Percentiles rank a stretch among this genome's conserved stretches.
These are phyloP conservation scores for Candida sanyaensis DNA, from an alignment of 1,139 yeast species.

Conservation along the genomic window DNA sequence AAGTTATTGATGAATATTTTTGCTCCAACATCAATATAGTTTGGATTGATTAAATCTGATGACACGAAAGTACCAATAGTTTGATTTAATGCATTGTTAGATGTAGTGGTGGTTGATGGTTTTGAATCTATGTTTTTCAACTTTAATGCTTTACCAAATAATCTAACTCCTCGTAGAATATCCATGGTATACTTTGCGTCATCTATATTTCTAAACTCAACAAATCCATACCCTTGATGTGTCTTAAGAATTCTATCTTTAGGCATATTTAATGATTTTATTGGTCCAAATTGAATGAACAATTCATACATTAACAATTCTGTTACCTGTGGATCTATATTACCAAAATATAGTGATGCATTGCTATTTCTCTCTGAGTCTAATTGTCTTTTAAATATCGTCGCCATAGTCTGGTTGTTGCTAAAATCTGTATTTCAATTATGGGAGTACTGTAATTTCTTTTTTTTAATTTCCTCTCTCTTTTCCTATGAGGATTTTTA, in stretches of 20 bases:
- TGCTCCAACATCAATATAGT: conserved; percentile 64
- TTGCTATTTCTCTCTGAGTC: conserved; percentile 59
- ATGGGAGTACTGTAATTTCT: background rate
- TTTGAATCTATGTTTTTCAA: conserved; percentile 51
- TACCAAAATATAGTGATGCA: conserved; percentile 80
- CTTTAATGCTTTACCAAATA: conserved; percentile 66
- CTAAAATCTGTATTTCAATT: background rate
- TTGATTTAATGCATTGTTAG: conserved; percentile 4
- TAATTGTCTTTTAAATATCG: conserved; percentile 32
- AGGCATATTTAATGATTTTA: conserved; percentile 71
- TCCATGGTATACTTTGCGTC: conserved; percentile 76
- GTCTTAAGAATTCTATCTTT: conserved; percentile 69
- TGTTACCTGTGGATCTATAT: conserved; percentile 71
- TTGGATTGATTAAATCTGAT: conserved; percentile 10
- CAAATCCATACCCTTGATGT: conserved; percentile 89
- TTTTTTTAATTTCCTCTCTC: no score
- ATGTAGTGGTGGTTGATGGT: background rate
- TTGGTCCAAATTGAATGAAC: conserved; percentile 84
- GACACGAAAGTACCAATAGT: conserved; percentile 10
- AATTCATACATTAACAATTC: conserved; percentile 76
- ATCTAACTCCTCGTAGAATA: conserved; percentile 59
- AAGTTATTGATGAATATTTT: conserved; percentile 73
- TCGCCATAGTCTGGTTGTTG: conserved; percentile 22
- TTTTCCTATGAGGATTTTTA: background rate
- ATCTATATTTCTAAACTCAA: conserved; percentile 59